phyloP scores from a whole-genome alignment of 805 yeast species.

The Kuraishia ogatae region DNA sequence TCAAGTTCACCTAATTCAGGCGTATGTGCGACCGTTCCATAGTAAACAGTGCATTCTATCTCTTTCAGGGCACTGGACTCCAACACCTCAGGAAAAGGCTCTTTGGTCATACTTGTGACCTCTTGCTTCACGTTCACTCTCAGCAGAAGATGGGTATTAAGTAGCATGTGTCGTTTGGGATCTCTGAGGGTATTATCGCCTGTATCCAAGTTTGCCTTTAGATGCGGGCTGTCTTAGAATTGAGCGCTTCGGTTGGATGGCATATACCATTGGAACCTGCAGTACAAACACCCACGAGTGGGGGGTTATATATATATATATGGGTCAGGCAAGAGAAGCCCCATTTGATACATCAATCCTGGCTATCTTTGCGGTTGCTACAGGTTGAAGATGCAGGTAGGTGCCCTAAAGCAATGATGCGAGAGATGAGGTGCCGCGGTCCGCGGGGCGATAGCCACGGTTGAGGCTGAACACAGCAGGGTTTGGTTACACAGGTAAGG shows the following conservation, averaged over 20 bases:
- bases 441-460: neutral
- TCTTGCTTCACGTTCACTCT: neutral
- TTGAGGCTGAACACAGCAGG: neutral
- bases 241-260: neutral
- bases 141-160: neutral
- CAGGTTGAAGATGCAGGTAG: neutral
- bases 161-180: neutral
- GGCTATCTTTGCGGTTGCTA: neutral
- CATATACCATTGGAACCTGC: too few species aligned
- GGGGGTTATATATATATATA: too few species aligned
- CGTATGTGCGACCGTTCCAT: slow-evolving; percentile 70
- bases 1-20: slow-evolving; percentile 52
- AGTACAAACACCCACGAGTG: too few species aligned
- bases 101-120: slow-evolving; percentile 2
- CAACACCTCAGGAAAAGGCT: slow-evolving; percentile 7
- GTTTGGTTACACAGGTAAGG: neutral
- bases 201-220: neutral
- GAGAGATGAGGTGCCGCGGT: neutral
- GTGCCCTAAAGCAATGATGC: too few species aligned
- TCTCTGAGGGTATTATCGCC: neutral
- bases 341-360: too few species aligned
- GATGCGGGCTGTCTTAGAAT: neutral
- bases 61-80: slow-evolving; percentile 11
- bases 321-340: too few species aligned
- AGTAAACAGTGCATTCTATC: slow-evolving; percentile 33